These are phyloP conservation scores for Globisporangium cystogenes DNA, from an alignment of 352 stramenopile species.

Conservation along the genomic window DNA sequence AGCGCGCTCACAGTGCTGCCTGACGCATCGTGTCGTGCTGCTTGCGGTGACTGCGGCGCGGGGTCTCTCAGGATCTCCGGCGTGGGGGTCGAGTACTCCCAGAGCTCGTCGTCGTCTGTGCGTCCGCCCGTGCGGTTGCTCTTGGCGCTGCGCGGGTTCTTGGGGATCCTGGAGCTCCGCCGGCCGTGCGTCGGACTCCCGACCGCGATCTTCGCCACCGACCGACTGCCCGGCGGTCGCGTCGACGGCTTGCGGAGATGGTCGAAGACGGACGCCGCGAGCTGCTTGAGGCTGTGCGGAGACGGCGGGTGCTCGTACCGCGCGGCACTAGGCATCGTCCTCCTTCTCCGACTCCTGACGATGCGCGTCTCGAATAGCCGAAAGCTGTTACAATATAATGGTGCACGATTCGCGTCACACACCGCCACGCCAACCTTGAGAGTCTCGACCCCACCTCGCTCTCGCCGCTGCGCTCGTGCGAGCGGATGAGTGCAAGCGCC, in stretches of 20 bases:
- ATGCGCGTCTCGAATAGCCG: too few species aligned
- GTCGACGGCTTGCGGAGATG: constrained; percentile 3
- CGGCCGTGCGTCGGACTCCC: background rate
- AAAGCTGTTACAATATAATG: too few species aligned
- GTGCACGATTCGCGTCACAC: too few species aligned
- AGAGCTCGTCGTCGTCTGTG: background rate
- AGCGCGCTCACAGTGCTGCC: background rate
- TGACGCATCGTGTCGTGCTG: too few species aligned
- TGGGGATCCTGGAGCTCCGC: constrained; percentile 10
- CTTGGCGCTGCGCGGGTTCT: constrained; percentile 4
- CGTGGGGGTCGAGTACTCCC: constrained; percentile 5
- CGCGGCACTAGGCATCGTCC: background rate
- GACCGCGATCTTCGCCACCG: constrained; percentile 4
- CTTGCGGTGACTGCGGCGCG: background rate
- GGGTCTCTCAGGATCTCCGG: constrained; percentile 1
- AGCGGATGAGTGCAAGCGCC: too few species aligned
- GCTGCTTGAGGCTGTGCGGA: constrained; percentile 4
- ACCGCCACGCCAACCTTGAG: too few species aligned
- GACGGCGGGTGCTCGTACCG: constrained; percentile 3
- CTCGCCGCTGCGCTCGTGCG: too few species aligned
- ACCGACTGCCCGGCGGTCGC: background rate
- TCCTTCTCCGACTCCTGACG: too few species aligned
- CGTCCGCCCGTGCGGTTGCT: constrained; percentile 7
- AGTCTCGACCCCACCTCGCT: too few species aligned
- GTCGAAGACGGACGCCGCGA: constrained; percentile 9